Evolutionary conservation across 2,329 filamentous ascomycete species (phyloP).

Genomic region (Penicillium janthinellum): DNA sequence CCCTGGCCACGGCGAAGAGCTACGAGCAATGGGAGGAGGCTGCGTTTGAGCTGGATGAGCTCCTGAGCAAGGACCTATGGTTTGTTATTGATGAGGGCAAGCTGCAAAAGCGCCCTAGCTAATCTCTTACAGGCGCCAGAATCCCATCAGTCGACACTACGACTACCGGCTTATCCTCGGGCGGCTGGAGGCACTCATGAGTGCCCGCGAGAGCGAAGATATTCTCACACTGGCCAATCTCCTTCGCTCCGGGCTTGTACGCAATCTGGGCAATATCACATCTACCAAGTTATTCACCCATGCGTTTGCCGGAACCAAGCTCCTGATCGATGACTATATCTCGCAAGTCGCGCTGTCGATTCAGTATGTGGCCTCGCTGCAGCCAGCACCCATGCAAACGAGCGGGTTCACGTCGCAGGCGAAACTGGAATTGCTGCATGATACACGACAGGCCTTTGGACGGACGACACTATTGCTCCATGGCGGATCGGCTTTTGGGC

Average conservation of each 20-base stretch:
- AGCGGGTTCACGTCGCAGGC: conserved; percentile 67
- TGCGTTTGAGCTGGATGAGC: conserved; percentile 79
- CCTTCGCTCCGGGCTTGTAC: conserved; percentile 72
- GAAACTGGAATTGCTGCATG: conserved; percentile 83
- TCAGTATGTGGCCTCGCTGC: conserved; percentile 70
- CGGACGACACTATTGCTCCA: conserved; percentile 83
- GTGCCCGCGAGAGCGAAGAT: conserved; percentile 70
- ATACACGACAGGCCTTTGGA: conserved; percentile 85
- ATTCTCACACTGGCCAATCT: conserved; percentile 75
- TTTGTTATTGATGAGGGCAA: no score
- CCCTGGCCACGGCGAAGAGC: conserved; percentile 65
- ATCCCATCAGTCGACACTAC: conserved; percentile 77
- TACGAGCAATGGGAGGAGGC: conserved; percentile 87
- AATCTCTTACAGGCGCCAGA: conserved; percentile 68
- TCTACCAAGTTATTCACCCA: conserved; percentile 78
- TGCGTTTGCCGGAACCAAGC: conserved; percentile 85
- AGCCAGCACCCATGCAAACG: conserved; percentile 56
- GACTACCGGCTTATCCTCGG: conserved; percentile 83
- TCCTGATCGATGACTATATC: conserved; percentile 88
- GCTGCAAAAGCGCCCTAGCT: background rate
- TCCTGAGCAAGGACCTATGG: conserved; percentile 78
- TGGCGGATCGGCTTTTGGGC: conserved; percentile 85
- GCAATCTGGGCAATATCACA: conserved; percentile 91
- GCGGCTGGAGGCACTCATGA: conserved; percentile 70
- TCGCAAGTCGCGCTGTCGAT: conserved; percentile 80